Percentiles rank a stretch among this genome's conserved stretches.
Evolutionary conservation across 2,329 filamentous ascomycete genomes (phyloP).

Genomic region (Colletotrichum sansevieriae): DNA sequence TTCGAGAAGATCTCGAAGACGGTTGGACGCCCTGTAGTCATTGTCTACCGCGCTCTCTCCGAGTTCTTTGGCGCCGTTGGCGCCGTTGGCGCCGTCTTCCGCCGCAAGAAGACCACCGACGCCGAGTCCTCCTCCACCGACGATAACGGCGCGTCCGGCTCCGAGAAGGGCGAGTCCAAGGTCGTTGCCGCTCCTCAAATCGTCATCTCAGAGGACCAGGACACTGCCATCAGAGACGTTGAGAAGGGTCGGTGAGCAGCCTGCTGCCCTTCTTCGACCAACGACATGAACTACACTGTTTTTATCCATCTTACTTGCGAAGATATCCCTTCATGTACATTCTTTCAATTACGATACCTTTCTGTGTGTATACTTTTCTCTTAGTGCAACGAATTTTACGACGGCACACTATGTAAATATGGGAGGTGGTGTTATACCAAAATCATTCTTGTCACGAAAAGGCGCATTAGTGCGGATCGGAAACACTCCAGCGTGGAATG

Average conservation of each 20-base stretch:
- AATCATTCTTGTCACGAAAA: neutral
- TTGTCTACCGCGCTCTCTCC: slow-evolving; percentile 71
- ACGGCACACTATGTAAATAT: slow-evolving; percentile 24
- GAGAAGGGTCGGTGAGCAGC: slow-evolving; percentile 31
- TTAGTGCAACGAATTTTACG: slow-evolving; percentile 24
- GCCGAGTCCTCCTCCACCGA: slow-evolving; percentile 15
- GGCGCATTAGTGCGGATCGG: slow-evolving; percentile 18
- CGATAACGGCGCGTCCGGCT: slow-evolving; percentile 11
- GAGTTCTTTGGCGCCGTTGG: slow-evolving; percentile 42
- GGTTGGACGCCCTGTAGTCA: slow-evolving; percentile 97
- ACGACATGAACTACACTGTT: neutral
- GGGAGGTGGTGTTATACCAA: slow-evolving; percentile 9
- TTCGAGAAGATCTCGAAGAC: slow-evolving; percentile 99
- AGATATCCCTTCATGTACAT: slow-evolving; percentile 8
- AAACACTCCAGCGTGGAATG: slow-evolving; percentile 18
- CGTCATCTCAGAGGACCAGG: slow-evolving; percentile 31
- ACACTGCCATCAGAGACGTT: slow-evolving; percentile 7
- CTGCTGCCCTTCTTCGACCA: neutral
- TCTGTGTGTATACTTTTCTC: slow-evolving; percentile 13
- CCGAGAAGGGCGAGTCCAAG: slow-evolving; percentile 25
- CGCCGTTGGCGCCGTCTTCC: slow-evolving; percentile 27
- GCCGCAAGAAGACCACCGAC: slow-evolving; percentile 23
- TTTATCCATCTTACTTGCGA: neutral
- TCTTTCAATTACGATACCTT: slow-evolving; percentile 33
- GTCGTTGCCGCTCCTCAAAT: slow-evolving; percentile 21